Conservation (phyloP, 805 yeast species). For the Saccharomycopsis synnaedendra region DNA sequence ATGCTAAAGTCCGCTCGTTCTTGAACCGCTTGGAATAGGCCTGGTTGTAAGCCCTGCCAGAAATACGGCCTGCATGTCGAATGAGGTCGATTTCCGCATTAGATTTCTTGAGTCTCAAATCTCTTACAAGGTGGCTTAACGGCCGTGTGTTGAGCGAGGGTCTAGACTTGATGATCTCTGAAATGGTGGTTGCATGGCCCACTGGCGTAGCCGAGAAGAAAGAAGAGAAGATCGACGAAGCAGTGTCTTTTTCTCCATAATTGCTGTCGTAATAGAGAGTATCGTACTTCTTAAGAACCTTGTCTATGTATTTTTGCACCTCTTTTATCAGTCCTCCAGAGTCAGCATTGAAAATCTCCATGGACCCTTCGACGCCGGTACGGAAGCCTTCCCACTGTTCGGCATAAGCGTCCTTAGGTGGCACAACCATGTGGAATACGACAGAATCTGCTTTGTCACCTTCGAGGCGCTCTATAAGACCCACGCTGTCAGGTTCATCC, state of each 20-base stretch:
- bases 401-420: slow-evolving; percentile 60
- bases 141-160: slow-evolving; percentile 30
- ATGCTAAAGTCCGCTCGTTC: slow-evolving; percentile 69
- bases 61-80: slow-evolving; percentile 74
- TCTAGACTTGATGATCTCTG: slow-evolving; percentile 20
- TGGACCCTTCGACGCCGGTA: slow-evolving; percentile 76
- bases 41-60: slow-evolving; percentile 72
- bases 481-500: slow-evolving; percentile 78
- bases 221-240: slow-evolving; percentile 1
- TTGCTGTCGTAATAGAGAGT: slow-evolving; percentile 45
- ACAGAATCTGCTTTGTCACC: slow-evolving; percentile 33
- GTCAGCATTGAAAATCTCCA: slow-evolving; percentile 83
- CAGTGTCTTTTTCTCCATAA: neutral
- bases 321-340: slow-evolving; percentile 41
- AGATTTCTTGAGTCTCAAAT: slow-evolving; percentile 61
- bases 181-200: slow-evolving; percentile 21
- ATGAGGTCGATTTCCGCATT: slow-evolving; percentile 64
- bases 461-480: slow-evolving; percentile 50
- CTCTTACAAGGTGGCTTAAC: slow-evolving; percentile 30
- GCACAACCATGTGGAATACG: slow-evolving; percentile 71
- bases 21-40: slow-evolving; percentile 61
- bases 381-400: slow-evolving; percentile 96
- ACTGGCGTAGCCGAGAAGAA: slow-evolving; percentile 17
- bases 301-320: slow-evolving; percentile 32
- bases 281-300: slow-evolving; percentile 36